Conservation (phyloP, 2,329 filamentous ascomycete genomes). For the Diaporthe ampelina region DNA sequence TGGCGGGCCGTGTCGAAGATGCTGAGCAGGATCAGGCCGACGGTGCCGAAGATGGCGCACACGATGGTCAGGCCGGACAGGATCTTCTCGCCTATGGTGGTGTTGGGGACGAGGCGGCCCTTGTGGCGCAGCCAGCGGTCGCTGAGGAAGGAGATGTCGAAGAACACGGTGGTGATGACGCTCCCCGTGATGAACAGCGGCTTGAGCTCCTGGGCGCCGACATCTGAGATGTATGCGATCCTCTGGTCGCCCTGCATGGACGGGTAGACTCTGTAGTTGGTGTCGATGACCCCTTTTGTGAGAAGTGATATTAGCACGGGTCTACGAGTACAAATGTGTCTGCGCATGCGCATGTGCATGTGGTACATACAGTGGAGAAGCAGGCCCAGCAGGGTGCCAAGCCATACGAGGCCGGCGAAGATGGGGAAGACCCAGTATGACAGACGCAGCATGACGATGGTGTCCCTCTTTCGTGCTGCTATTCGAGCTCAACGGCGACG, state of each 20-base stretch:
- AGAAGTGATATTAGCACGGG: neutral
- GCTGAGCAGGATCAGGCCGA: constrained; percentile 84
- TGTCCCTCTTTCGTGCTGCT: neutral
- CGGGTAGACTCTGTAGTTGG: constrained; percentile 67
- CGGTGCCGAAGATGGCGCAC: constrained; percentile 80
- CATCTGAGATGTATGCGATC: constrained; percentile 81
- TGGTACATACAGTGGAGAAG: constrained; percentile 71
- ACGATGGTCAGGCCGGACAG: constrained; percentile 73
- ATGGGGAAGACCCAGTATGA: constrained; percentile 70
- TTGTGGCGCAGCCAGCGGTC: constrained; percentile 90
- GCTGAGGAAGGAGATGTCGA: constrained; percentile 83
- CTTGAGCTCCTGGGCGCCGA: constrained; percentile 74
- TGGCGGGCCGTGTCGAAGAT: constrained; percentile 88
- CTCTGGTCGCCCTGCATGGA: constrained; percentile 71
- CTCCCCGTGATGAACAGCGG: constrained; percentile 84
- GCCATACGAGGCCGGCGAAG: constrained; percentile 75
- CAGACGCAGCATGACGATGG: constrained; percentile 44
- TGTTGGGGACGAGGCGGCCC: constrained; percentile 83
- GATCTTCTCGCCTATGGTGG: constrained; percentile 72
- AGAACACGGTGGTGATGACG: constrained; percentile 79
- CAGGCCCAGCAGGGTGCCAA: constrained; percentile 77
- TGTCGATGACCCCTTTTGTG: constrained; percentile 61
- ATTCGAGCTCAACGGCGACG: neutral
- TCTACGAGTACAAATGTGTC: too few species aligned
- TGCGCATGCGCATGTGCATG: too few species aligned